phyloP scores from a whole-genome alignment of 148 eudicot genomes.

The Arctostaphylos glauca region DNA sequence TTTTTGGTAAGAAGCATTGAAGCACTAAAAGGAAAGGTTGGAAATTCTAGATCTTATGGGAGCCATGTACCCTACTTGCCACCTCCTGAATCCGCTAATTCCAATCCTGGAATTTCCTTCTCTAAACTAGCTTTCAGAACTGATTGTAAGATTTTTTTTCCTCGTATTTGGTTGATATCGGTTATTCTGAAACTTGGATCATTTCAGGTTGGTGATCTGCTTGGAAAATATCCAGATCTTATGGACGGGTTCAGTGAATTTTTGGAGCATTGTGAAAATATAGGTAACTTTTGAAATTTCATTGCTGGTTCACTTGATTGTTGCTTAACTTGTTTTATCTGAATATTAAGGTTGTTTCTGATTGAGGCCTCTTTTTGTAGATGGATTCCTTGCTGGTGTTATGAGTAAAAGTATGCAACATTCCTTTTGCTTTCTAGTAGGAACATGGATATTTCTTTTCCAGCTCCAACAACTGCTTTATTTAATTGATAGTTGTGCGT shows the following conservation, averaged over 20 bases:
- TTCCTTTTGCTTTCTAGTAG: background rate
- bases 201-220: constrained; percentile 80
- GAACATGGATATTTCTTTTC: background rate
- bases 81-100: background rate
- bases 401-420: constrained; percentile 75
- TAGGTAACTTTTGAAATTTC: constrained; percentile 42
- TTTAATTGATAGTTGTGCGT: background rate
- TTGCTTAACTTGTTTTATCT: constrained; percentile 18
- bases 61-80: background rate
- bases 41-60: constrained; percentile 1
- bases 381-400: constrained; percentile 87
- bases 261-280: constrained; percentile 78
- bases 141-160: background rate
- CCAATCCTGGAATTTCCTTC: background rate
- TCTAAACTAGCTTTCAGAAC: background rate
- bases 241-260: constrained; percentile 93
- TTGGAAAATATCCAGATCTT: constrained; percentile 88
- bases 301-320: background rate
- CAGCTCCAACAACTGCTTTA: too few species aligned
- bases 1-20: background rate
- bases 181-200: constrained; percentile 14
- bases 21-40: background rate
- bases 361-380: constrained; percentile 41
- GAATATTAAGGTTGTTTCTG: constrained; percentile 9
- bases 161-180: background rate